Conservation (phyloP, 768 basidiomycete genomes). For the Leucogyrophana mollusca region DNA sequence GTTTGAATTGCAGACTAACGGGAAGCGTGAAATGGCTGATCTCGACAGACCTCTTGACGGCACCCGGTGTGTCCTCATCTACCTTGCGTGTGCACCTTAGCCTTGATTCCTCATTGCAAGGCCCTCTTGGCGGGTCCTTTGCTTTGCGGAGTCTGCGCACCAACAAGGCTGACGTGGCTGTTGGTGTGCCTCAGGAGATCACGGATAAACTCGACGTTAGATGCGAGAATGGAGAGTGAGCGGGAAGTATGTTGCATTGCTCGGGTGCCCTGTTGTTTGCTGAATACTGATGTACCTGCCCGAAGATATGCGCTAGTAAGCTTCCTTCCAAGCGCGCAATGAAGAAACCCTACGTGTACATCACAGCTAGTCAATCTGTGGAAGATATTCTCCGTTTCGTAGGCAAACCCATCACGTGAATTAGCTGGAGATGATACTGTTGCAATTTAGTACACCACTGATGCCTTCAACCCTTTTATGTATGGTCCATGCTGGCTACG, state of each 20-base stretch:
- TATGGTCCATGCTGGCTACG: too few species aligned
- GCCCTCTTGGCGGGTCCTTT: slow-evolving; percentile 77
- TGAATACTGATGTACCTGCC: slow-evolving; percentile 2
- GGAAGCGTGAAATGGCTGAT: slow-evolving; percentile 89
- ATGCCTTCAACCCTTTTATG: too few species aligned
- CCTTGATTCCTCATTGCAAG: slow-evolving; percentile 30
- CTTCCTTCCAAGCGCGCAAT: slow-evolving; percentile 17
- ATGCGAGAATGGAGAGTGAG: slow-evolving; percentile 73
- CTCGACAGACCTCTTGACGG: slow-evolving; percentile 69
- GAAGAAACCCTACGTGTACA: too few species aligned
- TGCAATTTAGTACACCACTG: too few species aligned
- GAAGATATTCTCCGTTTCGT: too few species aligned
- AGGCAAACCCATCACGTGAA: not conserved
- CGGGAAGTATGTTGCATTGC: slow-evolving; percentile 56
- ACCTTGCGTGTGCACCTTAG: slow-evolving; percentile 1
- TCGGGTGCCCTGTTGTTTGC: not conserved
- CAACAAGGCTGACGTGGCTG: slow-evolving; percentile 93
- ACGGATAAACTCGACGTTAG: slow-evolving; percentile 66
- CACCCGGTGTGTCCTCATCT: slow-evolving; percentile 59
- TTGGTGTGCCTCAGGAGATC: slow-evolving; percentile 69
- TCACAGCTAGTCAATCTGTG: too few species aligned
- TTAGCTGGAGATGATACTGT: too few species aligned
- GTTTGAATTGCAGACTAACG: slow-evolving; percentile 58
- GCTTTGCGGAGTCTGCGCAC: slow-evolving; percentile 85
- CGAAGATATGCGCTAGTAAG: slow-evolving; percentile 31